Evolutionary conservation across 106 monocot species (phyloP).

Genomic region (Apostasia ramifera): DNA sequence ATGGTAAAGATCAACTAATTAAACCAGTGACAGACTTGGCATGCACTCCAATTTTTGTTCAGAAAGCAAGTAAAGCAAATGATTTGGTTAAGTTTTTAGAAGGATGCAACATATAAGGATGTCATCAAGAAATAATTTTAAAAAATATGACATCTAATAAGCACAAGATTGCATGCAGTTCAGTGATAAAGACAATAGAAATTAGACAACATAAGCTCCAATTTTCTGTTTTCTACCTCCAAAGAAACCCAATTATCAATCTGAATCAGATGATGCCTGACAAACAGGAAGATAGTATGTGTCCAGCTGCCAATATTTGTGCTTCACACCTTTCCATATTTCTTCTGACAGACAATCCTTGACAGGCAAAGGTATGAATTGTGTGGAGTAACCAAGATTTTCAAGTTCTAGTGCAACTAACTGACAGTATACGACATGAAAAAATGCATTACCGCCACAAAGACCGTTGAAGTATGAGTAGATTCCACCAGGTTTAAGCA

Average conservation of each 20-base stretch:
- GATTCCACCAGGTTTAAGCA: slow-evolving; percentile 81
- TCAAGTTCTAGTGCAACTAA: slow-evolving; percentile 80
- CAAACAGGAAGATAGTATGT: slow-evolving; percentile 92
- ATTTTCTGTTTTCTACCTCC: too few species aligned
- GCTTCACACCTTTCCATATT: slow-evolving; percentile 84
- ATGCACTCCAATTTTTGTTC: too few species aligned
- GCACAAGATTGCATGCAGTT: too few species aligned
- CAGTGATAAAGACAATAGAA: too few species aligned
- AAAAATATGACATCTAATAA: too few species aligned
- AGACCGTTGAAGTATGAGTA: slow-evolving; percentile 98
- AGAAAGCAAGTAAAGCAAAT: too few species aligned
- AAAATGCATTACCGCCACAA: slow-evolving; percentile 90
- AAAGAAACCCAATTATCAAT: slow-evolving; percentile 13
- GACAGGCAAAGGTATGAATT: slow-evolving; percentile 86
- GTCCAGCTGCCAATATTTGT: slow-evolving; percentile 95
- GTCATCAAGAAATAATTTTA: too few species aligned
- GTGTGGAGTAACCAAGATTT: slow-evolving; percentile 70
- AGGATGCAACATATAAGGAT: too few species aligned
- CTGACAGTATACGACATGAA: slow-evolving; percentile 93
- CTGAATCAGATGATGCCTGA: slow-evolving; percentile 40
- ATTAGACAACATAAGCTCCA: too few species aligned
- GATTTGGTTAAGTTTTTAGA: too few species aligned
- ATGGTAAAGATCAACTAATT: too few species aligned
- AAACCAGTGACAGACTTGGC: too few species aligned
- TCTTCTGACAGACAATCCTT: slow-evolving; percentile 72